Conservation (phyloP, 1,284 basidiomycete species). For the Marasmius fiardii region DNA sequence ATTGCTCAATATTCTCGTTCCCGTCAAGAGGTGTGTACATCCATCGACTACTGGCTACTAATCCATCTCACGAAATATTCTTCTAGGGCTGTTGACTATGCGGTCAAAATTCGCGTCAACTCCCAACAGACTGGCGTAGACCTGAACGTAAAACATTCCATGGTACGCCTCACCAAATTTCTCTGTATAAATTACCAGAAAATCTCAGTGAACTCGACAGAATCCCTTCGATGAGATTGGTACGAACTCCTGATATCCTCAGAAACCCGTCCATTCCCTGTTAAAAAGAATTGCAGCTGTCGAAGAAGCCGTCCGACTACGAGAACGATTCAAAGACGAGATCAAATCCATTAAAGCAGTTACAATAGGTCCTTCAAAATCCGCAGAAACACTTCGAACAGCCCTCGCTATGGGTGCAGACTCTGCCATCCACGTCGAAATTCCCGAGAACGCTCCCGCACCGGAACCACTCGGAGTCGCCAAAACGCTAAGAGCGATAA, state of each 20-base stretch:
- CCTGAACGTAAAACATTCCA: slow-evolving; percentile 94
- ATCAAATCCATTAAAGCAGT: slow-evolving; percentile 88
- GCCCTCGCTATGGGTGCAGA: slow-evolving; percentile 99
- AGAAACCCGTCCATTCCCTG: not conserved
- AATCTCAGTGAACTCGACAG: slow-evolving; percentile 35
- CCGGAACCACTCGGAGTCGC: slow-evolving; percentile 89
- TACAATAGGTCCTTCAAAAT: slow-evolving; percentile 90
- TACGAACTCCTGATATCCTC: slow-evolving; percentile 33
- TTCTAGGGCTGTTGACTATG: slow-evolving; percentile 74
- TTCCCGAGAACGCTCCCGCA: slow-evolving; percentile 66
- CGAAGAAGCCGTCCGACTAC: slow-evolving; percentile 94
- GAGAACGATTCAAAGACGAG: slow-evolving; percentile 75
- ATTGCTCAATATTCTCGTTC: slow-evolving; percentile 86
- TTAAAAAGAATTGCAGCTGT: slow-evolving; percentile 60
- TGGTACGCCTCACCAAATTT: slow-evolving; percentile 55
- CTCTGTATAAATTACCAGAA: not conserved
- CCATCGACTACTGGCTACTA: slow-evolving; percentile 23
- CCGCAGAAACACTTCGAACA: slow-evolving; percentile 89
- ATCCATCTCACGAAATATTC: slow-evolving; percentile 6
- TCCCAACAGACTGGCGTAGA: slow-evolving; percentile 90
- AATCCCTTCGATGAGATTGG: slow-evolving; percentile 98
- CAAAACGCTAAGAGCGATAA: slow-evolving; percentile 77
- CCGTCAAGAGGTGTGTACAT: slow-evolving; percentile 82
- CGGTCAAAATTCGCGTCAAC: slow-evolving; percentile 93
- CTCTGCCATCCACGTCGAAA: slow-evolving; percentile 87